Base-by-base conservation (phyloP, 306 rosid species). In the Fagus crenata region DNA sequence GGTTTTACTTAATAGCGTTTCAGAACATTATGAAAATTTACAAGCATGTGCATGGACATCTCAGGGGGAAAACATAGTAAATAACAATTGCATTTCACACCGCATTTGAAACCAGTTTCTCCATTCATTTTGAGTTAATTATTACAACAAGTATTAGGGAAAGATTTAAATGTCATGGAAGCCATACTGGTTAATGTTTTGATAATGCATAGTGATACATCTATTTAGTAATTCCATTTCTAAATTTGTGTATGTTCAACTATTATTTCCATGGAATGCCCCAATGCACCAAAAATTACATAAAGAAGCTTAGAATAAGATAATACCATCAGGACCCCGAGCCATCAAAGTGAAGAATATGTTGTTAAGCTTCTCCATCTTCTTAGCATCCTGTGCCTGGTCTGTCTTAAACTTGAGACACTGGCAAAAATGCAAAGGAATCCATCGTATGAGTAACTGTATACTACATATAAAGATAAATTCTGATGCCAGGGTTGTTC, bases 261-360 rank as follows among this genome's bases (percentile, higher is more conserved):
- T 31, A 8, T 73, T 73, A 13, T 8, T 32, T 77, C 53, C 73
- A 41, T 0, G 22, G n/a, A 41, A 61, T 32, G 76, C 76, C 12
- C 15, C 80, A 4, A 59, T 77, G 73, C 14, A 42, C 65, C 55
- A 71, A 32, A 49, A 59, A 64, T 55, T 15, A 40, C 74, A 72
- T 35, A 81, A 76, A 61, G 77, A 53, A 77, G 81, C 75, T 64
- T n/a, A 59, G 74, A 32, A 61, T 42, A 77, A 59, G 80, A 46
- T 71, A 7, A 69, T 79, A 94, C 97, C 96, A 68, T 92, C 92
- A 70, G 99, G 99, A 77, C 97, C 97, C 74, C 97, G 85, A 42
- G 97, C 90, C 97, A 95, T 95, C 86, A 92, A 78, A 69, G 99
- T 81, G 88, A 92, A 95, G 86, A 95, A 92, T 79, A 92, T 86